Base-by-base conservation (phyloP, 768 basidiomycete species). In the Leucocoprinus sp. region DNA sequence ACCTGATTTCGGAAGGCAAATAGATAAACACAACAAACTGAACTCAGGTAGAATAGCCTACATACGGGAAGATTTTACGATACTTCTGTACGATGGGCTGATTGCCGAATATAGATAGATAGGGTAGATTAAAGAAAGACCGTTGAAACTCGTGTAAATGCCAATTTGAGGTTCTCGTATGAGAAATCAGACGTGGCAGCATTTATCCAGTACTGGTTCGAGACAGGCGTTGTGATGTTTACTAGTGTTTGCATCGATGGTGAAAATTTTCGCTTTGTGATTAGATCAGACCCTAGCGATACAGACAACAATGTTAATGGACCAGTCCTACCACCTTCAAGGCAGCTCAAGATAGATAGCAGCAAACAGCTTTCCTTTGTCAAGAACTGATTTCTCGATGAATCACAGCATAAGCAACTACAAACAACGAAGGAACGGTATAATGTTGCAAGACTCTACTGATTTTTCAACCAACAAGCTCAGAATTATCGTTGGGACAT, bases 61-160 rank as follows among this genome's bases (percentile, higher is more conserved):
- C 89, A 59, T 62, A 96, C 92, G 89, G 91, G 51, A 97, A 71
- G 51, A 93, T 74, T 69, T 87, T 93, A 51, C 77, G 80, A 57
- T 89, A 93, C 9, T 67, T 75, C 55, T 88, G 84, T 8, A 67
- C 55, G 46, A 73, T 70, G 51, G 69, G 61, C 26, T 48, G 37
- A 23, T 35, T n/a, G 18, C 55, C 57, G 48, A 70, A 67, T 1
- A 70, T 65, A 4, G 70, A 65, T 19, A 80, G 56, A 43, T 72
- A 64, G 12, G 78, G 71, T 12, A 84, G 60, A 11, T 70, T 73
- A 50, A 82, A 78, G 48, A 56, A 35, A 26, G 50, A 45, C 38
- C 49, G 53, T 33, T 42, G 41, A 26, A 24, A 43, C 4, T 42
- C 29, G 46, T 33, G 14, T 18, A 53, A 11, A 29, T 37, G 43